Conservation (phyloP, 1,139 yeast genomes). For the Starmera stellimalicola region DNA sequence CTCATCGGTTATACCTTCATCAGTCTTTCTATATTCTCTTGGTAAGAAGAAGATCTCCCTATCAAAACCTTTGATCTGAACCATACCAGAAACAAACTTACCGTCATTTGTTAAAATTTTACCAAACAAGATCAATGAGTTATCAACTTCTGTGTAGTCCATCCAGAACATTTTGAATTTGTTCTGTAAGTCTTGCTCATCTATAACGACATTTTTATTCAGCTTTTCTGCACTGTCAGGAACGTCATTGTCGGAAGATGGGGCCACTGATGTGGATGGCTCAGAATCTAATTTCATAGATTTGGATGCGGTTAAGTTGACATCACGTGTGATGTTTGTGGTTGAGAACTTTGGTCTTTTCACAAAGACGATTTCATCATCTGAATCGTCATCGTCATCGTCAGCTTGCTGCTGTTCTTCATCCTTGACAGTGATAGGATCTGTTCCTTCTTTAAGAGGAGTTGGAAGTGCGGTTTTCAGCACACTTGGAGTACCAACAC, state of each 20-base stretch:
- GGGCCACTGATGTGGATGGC: constrained; percentile 6
- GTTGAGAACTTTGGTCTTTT: constrained; percentile 24
- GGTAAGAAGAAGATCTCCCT: constrained; percentile 79
- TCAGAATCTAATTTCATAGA: constrained; percentile 1
- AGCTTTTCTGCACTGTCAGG: constrained; percentile 34
- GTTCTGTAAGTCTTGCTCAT: constrained; percentile 27
- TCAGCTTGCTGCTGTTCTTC: constrained; percentile 3
- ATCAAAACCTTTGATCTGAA: constrained; percentile 61
- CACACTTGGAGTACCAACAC: constrained; percentile 6
- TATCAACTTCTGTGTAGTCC: constrained; percentile 76
- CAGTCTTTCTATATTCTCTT: constrained; percentile 32
- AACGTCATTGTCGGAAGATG: constrained; percentile 15
- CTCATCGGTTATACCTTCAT: constrained; percentile 32
- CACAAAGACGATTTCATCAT: constrained; percentile 26
- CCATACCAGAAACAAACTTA: constrained; percentile 61
- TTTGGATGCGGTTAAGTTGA: constrained; percentile 13
- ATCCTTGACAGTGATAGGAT: neutral
- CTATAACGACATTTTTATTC: constrained; percentile 35
- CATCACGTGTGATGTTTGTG: constrained; percentile 23
- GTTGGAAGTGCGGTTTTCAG: neutral
- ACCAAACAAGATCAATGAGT: constrained; percentile 71
- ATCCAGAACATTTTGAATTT: constrained; percentile 78
- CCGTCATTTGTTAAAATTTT: constrained; percentile 51
- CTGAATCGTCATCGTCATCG: constrained; percentile 21
- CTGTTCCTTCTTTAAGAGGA: constrained; percentile 1